A percentile compares a stretch with the other conserved stretches of the same genome.
phyloP scores from a whole-genome alignment of 2,329 filamentous ascomycete genomes.

The Lasiodiplodia sp. region DNA sequence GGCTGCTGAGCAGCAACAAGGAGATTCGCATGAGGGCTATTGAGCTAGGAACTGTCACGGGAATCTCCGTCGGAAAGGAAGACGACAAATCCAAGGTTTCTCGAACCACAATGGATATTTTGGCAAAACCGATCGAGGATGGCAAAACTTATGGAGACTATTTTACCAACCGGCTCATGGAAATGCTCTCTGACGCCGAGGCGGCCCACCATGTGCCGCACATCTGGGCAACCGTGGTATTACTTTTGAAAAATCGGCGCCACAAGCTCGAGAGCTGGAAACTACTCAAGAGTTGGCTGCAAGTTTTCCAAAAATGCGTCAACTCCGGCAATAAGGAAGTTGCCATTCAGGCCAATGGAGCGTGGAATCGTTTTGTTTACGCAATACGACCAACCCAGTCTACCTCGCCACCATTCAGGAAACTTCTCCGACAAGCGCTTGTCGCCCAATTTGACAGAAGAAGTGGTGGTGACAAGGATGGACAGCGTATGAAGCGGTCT shows the following conservation, averaged over 20 bases:
- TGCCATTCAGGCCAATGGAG: constrained; percentile 76
- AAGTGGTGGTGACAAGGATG: constrained; percentile 57
- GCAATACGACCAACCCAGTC: constrained; percentile 70
- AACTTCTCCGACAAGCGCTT: constrained; percentile 73
- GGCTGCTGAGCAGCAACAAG: constrained; percentile 79
- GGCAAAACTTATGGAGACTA: constrained; percentile 72
- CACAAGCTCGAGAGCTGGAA: constrained; percentile 71
- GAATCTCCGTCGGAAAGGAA: constrained; percentile 73
- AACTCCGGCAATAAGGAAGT: constrained; percentile 75
- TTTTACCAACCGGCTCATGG: constrained; percentile 70
- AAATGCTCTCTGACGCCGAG: constrained; percentile 68
- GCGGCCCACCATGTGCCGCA: constrained; percentile 76
- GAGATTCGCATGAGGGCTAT: constrained; percentile 81
- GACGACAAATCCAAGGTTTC: constrained; percentile 61
- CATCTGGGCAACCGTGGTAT: constrained; percentile 84
- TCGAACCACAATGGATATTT: constrained; percentile 70
- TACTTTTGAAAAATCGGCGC: constrained; percentile 73
- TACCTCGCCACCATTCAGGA: constrained; percentile 62
- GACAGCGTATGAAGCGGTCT: constrained; percentile 58
- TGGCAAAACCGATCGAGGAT: constrained; percentile 59
- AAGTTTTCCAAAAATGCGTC: constrained; percentile 82
- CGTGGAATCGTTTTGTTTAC: constrained; percentile 87
- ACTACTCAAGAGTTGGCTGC: constrained; percentile 76
- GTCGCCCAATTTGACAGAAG: constrained; percentile 71
- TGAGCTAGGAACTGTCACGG: constrained; percentile 73